Evolutionary conservation across 441 rosid species (phyloP).

Genomic region (Jatropha multifida): DNA sequence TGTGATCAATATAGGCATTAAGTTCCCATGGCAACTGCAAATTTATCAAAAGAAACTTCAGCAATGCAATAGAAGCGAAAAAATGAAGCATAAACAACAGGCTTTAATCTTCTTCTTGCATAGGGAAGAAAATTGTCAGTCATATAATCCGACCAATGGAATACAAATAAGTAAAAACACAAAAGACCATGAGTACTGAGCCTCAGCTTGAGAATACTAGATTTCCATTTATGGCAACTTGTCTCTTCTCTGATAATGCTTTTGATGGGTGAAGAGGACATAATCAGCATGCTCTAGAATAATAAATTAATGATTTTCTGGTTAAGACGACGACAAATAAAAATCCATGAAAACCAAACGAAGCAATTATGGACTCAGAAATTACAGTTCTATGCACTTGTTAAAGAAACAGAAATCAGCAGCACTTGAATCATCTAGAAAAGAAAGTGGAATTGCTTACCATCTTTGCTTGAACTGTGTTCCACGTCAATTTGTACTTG

Average conservation of each 20-base stretch:
- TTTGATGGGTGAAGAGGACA: not conserved
- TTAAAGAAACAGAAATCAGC: not conserved
- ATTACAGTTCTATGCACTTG: not conserved
- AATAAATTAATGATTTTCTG: not conserved
- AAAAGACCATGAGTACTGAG: too few species aligned
- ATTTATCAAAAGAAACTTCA: not conserved
- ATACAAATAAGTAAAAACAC: too few species aligned
- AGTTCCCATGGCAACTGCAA: constrained; percentile 31
- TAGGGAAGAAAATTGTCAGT: not conserved
- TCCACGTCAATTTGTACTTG: constrained; percentile 38
- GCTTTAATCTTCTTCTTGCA: not conserved
- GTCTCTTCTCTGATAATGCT: not conserved
- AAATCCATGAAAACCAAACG: not conserved
- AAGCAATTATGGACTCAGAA: not conserved
- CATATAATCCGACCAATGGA: not conserved
- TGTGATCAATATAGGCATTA: constrained; percentile 5
- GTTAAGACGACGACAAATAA: constrained; percentile 1
- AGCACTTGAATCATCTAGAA: not conserved
- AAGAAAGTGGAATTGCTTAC: constrained; percentile 26
- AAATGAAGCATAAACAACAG: not conserved
- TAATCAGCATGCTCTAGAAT: not conserved
- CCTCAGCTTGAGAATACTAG: too few species aligned
- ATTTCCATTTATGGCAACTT: not conserved
- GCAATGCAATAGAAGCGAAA: constrained; percentile 1
- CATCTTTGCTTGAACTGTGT: constrained; percentile 38